Evolutionary conservation across 1,284 basidiomycete species (phyloP).

Genomic region (Tremellales sp.): DNA sequence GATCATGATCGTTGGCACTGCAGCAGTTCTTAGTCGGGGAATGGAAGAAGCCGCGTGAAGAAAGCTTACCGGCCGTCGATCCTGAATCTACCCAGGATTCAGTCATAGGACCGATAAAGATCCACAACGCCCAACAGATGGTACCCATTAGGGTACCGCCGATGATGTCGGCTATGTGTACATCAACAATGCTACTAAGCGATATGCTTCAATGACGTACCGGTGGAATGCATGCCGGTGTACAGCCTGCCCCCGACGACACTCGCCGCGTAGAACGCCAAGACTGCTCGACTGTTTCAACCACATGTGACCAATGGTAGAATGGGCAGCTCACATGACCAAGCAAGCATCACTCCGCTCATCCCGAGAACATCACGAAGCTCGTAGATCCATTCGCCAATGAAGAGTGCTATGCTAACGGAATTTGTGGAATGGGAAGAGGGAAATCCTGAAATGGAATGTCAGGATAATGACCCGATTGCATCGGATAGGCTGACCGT

Average conservation of each 20-base stretch:
- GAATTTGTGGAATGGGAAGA: conserved; percentile 94
- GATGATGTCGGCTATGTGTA: conserved; percentile 59
- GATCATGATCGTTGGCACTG: conserved; percentile 66
- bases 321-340: conserved; percentile 21
- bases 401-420: conserved; percentile 78
- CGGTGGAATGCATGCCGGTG: conserved; percentile 77
- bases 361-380: conserved; percentile 17
- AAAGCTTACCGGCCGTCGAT: conserved; percentile 56
- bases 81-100: conserved; percentile 51
- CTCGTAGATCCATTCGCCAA: conserved; percentile 46
- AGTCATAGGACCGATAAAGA: conserved; percentile 36
- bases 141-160: conserved; percentile 65
- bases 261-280: conserved; percentile 64
- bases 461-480: background rate
- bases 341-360: conserved; percentile 14
- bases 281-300: conserved; percentile 31
- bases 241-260: conserved; percentile 88
- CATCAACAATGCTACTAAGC: background rate
- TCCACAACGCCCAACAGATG: conserved; percentile 61
- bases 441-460: conserved; percentile 68
- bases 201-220: conserved; percentile 20
- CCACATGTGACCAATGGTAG: background rate
- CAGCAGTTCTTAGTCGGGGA: conserved; percentile 2
- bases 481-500: conserved; percentile 25
- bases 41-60: background rate